A percentile compares a stretch with the other conserved stretches of the same genome.
phyloP scores from a whole-genome alignment of 371 early-diverging fungal species.

The Apophysomyces elegans region DNA sequence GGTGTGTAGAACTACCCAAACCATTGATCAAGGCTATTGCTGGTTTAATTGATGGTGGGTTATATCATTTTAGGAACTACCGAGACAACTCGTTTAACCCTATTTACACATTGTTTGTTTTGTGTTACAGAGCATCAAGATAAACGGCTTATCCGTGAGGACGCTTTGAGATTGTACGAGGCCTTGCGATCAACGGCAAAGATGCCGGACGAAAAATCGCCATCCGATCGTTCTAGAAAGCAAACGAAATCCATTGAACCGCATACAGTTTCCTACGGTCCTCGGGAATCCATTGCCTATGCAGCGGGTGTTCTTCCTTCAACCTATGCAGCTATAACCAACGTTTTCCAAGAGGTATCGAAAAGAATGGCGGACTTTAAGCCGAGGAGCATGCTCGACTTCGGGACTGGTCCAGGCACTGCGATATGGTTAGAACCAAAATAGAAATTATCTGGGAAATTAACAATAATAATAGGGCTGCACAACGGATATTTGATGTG shows the following conservation, averaged over 20 bases:
- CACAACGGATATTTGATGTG: slow-evolving; percentile 65
- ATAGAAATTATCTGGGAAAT: background rate
- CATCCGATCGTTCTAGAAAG: slow-evolving; percentile 29
- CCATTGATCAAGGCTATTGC: slow-evolving; percentile 56
- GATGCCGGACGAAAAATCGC: slow-evolving; percentile 25
- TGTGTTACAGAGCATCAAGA: slow-evolving; percentile 44
- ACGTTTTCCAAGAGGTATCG: slow-evolving; percentile 71
- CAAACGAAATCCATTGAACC: slow-evolving; percentile 41
- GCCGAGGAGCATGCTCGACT: slow-evolving; percentile 76
- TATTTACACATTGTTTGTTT: background rate
- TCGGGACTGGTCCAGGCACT: slow-evolving; percentile 90
- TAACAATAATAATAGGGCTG: slow-evolving; percentile 61
- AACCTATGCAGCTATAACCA: slow-evolving; percentile 69
- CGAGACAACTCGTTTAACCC: background rate
- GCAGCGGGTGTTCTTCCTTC: slow-evolving; percentile 71
- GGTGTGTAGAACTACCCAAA: slow-evolving; percentile 65
- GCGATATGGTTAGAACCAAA: slow-evolving; percentile 68
- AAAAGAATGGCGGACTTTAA: slow-evolving; percentile 62
- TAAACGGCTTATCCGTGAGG: slow-evolving; percentile 61
- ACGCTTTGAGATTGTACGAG: slow-evolving; percentile 72
- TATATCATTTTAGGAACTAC: background rate
- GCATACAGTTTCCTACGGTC: slow-evolving; percentile 77
- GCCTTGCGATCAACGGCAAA: slow-evolving; percentile 70
- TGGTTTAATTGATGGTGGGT: slow-evolving; percentile 41
- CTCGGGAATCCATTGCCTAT: slow-evolving; percentile 76